Evolutionary conservation across 108 stramenopile species (phyloP).

Genomic region (Nitzschia sp.): DNA sequence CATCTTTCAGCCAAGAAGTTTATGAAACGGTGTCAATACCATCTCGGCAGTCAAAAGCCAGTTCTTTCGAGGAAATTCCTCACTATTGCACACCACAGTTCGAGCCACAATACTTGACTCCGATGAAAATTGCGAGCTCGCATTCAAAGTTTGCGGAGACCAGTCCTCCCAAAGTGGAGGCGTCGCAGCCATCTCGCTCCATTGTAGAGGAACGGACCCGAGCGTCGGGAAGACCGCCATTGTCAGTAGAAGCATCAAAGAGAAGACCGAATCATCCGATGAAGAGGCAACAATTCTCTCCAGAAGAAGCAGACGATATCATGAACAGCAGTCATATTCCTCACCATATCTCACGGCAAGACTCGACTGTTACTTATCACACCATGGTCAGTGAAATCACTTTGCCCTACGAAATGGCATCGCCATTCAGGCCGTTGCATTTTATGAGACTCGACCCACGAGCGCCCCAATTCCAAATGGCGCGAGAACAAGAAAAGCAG

Average conservation of each 20-base stretch:
- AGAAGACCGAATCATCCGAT: neutral
- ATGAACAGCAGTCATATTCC: neutral
- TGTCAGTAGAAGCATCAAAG: neutral
- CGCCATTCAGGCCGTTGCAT: neutral
- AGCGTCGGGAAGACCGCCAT: neutral
- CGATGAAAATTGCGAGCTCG: neutral
- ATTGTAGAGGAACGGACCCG: neutral
- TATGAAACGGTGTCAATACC: neutral
- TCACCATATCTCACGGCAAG: neutral
- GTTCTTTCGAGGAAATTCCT: neutral
- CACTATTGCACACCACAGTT: constrained; percentile 1
- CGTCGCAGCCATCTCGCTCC: neutral
- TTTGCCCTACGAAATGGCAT: neutral
- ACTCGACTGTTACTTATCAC: neutral
- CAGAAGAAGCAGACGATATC: neutral
- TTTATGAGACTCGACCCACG: constrained; percentile 2
- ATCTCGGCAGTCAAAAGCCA: neutral
- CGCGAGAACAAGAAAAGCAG: neutral
- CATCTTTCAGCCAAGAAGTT: neutral
- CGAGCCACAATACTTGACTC: neutral
- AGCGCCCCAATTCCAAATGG: constrained; percentile 10
- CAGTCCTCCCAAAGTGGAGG: neutral
- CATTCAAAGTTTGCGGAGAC: neutral
- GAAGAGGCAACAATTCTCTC: neutral
- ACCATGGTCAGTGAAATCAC: constrained; percentile 5